phyloP scores from a whole-genome alignment of 305 asterid genomes.

The Fraxinus platypoda region DNA sequence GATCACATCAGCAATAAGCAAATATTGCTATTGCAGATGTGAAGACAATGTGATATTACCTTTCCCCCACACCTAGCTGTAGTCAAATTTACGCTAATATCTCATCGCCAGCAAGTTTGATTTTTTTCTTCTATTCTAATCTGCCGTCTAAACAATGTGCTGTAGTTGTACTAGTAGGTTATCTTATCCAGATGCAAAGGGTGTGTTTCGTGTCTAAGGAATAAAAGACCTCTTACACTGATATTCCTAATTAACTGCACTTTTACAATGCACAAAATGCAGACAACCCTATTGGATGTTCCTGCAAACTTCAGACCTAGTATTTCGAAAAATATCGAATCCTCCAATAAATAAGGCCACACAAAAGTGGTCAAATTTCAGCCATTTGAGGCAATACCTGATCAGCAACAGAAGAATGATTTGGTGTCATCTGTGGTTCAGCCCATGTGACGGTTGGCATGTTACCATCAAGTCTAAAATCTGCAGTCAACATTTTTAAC shows the following conservation, averaged over 20 bases:
- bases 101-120: background rate
- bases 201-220: background rate
- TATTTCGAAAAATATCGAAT: background rate
- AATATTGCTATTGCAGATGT: background rate
- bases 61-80: background rate
- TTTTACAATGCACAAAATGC: constrained; percentile 1
- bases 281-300: background rate
- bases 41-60: background rate
- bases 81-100: background rate
- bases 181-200: background rate
- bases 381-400: constrained; percentile 51
- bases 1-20: background rate
- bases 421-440: constrained; percentile 84
- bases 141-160: background rate
- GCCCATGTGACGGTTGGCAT: constrained; percentile 95
- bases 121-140: background rate
- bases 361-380: constrained; percentile 14
- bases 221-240: background rate
- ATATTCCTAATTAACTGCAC: background rate
- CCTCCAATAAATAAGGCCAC: constrained; percentile 1
- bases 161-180: background rate
- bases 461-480: constrained; percentile 80
- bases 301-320: constrained; percentile 12
- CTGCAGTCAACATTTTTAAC: constrained; percentile 62
- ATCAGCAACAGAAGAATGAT: constrained; percentile 76